Base-by-base conservation (phyloP, 2,329 filamentous ascomycete species). In the Aspergillaceae sp. region DNA sequence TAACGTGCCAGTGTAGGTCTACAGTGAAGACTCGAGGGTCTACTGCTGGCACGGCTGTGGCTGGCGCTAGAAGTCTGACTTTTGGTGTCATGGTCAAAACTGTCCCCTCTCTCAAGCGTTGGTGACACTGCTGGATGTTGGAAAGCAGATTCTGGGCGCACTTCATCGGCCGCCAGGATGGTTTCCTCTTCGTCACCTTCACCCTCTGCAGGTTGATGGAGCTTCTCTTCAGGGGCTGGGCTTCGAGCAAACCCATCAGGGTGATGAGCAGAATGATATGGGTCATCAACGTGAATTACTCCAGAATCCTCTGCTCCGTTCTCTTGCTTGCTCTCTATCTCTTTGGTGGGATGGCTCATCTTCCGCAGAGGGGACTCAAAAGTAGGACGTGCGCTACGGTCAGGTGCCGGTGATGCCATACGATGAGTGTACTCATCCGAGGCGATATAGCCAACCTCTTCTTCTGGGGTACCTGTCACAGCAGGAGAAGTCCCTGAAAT, bases 401-500 rank as follows among this genome's bases (percentile, higher is more conserved):
- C 62, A 43, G 73, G 74, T 27, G 69, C 67, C 10, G 79, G 84
- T n/a, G 86, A 86, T 40, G 80, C 75, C 50, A 88, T 82, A 50
- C 87, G 84, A 29, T 84, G 85, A 10, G 82, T 76, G 61, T 89
- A 94, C 61, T 94, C 84, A 53, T 96, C 89, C 7, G 82, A 84
- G 8, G 89, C 91, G 51, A 88, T 79, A 69, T 90, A 95, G 19
- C 87, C 92, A 56, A 94, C 81, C 62, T 97, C 86, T 59, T 97
- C 91, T 56, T 86, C 87, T 2, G 92, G 92, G 3, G 89, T 92
- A 47, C 86, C 82, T 42, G 78, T 69, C 47, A 80, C 75, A 43
- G 78, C 77, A 43, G 75, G 71, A 37, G 78, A 79, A 36, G 79
- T 80, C 51, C 82, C 87, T 92, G 61, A 66, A 19, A 19, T 43